phyloP scores from a whole-genome alignment of 2,329 filamentous ascomycete species.

The Lecanosticta acicola region DNA sequence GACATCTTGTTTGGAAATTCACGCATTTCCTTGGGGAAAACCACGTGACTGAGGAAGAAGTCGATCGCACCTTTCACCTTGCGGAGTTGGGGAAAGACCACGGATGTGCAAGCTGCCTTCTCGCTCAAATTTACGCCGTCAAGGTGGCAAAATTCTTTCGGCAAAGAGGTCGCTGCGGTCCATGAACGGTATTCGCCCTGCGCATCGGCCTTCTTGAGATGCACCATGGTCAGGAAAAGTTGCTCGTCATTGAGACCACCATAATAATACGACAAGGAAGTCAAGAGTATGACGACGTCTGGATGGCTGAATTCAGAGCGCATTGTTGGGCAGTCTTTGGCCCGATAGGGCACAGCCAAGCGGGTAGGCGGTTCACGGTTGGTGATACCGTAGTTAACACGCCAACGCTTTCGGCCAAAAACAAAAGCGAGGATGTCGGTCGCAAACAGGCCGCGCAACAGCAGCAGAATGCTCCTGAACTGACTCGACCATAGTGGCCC shows the following conservation, averaged over 20 bases:
- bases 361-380: conserved; percentile 42
- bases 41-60: conserved; percentile 61
- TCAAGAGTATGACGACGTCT: conserved; percentile 60
- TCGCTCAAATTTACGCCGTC: conserved; percentile 27
- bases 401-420: conserved; percentile 59
- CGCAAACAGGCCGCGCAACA: conserved; percentile 59
- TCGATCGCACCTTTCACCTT: conserved; percentile 55
- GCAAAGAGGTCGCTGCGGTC: conserved; percentile 16
- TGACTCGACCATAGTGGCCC: conserved; percentile 14
- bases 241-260: conserved; percentile 43
- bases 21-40: conserved; percentile 60
- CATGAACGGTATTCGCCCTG: conserved; percentile 25
- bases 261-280: conserved; percentile 64
- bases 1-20: conserved; percentile 60
- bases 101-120: conserved; percentile 13
- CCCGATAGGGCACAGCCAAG: conserved; percentile 62
- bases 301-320: conserved; percentile 64
- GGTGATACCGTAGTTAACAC: conserved; percentile 53
- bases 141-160: conserved; percentile 16
- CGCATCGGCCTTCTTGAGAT: conserved; percentile 23
- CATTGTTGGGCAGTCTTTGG: conserved; percentile 59
- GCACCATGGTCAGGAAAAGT: conserved; percentile 39
- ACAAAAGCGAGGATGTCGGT: conserved; percentile 55
- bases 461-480: conserved; percentile 39
- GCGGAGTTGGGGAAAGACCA: conserved; percentile 38